Base-by-base conservation (phyloP, 768 basidiomycete species). In the Lactifluus echinatus region DNA sequence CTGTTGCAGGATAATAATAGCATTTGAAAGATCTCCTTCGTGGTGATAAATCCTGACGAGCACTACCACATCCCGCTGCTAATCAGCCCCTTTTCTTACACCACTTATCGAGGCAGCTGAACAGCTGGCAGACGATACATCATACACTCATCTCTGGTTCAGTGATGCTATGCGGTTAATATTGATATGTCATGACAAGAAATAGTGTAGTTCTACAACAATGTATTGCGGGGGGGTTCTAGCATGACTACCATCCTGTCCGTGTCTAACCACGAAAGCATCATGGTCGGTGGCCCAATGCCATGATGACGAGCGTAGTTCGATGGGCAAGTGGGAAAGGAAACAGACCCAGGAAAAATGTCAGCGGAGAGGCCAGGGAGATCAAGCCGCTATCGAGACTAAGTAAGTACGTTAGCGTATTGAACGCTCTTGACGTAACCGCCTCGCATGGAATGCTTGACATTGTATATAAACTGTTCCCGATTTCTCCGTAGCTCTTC, bases 61-160 rank as follows among this genome's bases (percentile, higher is more conserved):
- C 92, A 95, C 65, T 86, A 93, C 67, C 93, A 96, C 63, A 84
- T 96, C 51, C 93, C 93, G 0, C 74, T 96, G n/a, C 71, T 96
- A 14, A 85, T 95, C 66, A 94, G 89, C 68, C 92, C 93, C 4
- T 92, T 85, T 70, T 88, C 87, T 3, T 96, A 83, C 69, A 93
- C 93, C 14, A 94, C 93, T 6, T 96, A 95, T 68, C 76, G 91
- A 61, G 93, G 93, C n/a, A 94, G 89, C 70, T 91, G 65, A 66
- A 19, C n/a, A 94, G 89, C 70, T 91, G 65, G 65, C n/a, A 17
- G 34, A 23, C 19, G 23, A 19, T 45, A 14, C 21, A 50, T 29
- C 29, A 21, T 34, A 28, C 37, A 37, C 42, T 19, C 31, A 26
- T 24, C 4, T 26, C 36, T 37, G 11, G 26, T 42, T 44, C 17